Base-by-base conservation (phyloP, 768 basidiomycete species). In the Boletellus ananiceps region DNA sequence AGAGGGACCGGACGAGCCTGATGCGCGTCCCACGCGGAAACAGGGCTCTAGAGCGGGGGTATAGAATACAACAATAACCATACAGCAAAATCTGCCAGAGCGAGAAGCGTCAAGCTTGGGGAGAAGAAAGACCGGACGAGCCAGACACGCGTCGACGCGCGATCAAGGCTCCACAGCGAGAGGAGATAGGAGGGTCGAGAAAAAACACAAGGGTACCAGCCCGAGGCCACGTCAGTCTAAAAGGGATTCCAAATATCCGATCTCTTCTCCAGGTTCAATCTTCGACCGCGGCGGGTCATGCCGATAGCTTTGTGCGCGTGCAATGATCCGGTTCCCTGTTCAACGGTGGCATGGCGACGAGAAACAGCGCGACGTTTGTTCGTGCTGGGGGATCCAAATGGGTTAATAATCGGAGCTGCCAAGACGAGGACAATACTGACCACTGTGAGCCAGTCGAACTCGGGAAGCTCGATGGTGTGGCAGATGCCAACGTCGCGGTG, bases 161-260 rank as follows among this genome's bases (percentile, higher is more conserved):
- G 8, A 18, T 11, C 11, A 18, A 13, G 27, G 44, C 44, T 44
- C 34, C 35, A 44, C 13, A 36, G 6, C 21, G 8, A 12, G 33
- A 33, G 43, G 34, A 25, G 41, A 40, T 13, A 8, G 23, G 6
- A 25, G 15, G 37, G 39, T 21, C 19, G 7, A 25, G 16, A 9
- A 21, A 37, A 34, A 32, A 27, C 5, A 27, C 27, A 8, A n/a
- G 38, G 29, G 29, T 6, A 34, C 45, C 38, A n/a, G 46, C 18
- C 34, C 7, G 12, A 23, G 7, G 38, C 18, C n/a, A 19, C 37
- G 16, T 11, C 29, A 32, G 8, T 52, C 16, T 38, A 58, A 9
- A 64, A 13, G 3, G 53, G 51, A 0, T 51, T 51, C 59, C 57
- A 57, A 49, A 64, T 2, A 43, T 57, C 51, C 29, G 29, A 29